phyloP scores from a whole-genome alignment of 1,284 basidiomycete species.

The Ceratobasidium sp. region DNA sequence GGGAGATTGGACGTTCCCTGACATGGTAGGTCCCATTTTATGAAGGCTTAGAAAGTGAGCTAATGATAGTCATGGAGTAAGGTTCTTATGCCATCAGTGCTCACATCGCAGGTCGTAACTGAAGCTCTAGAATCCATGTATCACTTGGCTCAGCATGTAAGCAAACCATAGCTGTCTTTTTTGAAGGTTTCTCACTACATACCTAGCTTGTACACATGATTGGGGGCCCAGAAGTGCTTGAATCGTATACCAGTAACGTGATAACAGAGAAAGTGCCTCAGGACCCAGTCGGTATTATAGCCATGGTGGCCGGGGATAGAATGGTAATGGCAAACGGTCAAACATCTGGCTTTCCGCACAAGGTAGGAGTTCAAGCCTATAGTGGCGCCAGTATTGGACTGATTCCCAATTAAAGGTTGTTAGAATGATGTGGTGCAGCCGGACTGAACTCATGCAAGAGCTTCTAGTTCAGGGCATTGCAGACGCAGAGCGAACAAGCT shows the following conservation, averaged over 20 bases:
- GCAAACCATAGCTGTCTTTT: background rate
- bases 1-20: background rate
- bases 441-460: background rate
- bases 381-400: no score
- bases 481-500: background rate
- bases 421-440: background rate
- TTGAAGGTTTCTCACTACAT: background rate
- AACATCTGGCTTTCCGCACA: background rate
- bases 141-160: background rate
- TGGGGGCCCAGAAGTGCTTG: background rate
- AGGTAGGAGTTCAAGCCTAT: background rate
- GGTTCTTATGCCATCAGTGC: background rate
- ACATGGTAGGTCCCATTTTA: background rate
- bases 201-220: background rate
- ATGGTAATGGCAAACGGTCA: background rate
- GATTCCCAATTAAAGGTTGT: background rate
- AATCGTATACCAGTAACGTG: background rate
- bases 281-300: background rate
- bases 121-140: background rate
- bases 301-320: background rate
- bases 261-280: background rate
- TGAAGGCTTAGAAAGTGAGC: background rate
- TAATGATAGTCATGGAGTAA: background rate
- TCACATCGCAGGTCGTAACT: background rate
- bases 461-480: no score